Percentiles rank a stretch among this genome's conserved stretches.
phyloP scores from a whole-genome alignment of 2,329 filamentous ascomycete species.

The Pseudogymnoascus verrucosus region DNA sequence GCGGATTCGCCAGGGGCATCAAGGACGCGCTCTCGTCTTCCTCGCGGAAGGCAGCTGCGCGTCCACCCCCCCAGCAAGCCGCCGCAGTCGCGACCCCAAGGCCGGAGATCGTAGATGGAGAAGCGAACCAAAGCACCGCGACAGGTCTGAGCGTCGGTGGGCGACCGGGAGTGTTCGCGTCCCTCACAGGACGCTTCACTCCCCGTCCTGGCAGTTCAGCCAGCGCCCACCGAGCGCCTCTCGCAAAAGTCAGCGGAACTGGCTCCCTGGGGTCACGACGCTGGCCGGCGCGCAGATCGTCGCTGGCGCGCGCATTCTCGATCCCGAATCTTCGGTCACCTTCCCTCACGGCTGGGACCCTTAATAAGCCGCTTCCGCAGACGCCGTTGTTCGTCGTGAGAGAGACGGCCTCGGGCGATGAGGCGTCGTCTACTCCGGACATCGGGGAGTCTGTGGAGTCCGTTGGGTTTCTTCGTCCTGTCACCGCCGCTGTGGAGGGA shows the following conservation, averaged over 20 bases:
- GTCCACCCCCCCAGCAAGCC: background rate
- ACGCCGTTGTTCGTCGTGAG: background rate
- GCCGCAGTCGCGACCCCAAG: background rate
- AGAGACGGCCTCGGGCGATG: background rate
- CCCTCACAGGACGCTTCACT: background rate
- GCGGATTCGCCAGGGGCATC: background rate
- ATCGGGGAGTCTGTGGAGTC: background rate
- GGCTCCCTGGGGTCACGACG: background rate
- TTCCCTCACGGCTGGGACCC: background rate
- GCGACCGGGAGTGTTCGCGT: background rate
- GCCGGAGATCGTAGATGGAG: background rate
- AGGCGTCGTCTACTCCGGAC: background rate
- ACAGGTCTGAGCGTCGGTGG: background rate
- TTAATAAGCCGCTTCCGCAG: background rate
- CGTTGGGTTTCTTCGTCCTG: background rate
- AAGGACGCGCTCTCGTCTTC: background rate
- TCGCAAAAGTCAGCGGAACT: background rate
- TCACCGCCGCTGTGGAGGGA: background rate
- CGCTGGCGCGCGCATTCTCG: background rate
- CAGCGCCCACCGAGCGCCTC: background rate
- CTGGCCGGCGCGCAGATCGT: background rate
- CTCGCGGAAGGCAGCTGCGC: background rate
- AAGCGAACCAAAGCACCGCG: background rate
- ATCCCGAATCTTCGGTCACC: background rate
- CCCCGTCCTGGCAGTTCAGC: background rate